Evolutionary conservation across 2,329 filamentous ascomycete species (phyloP).

Genomic region (Coniochaeta prunicola): DNA sequence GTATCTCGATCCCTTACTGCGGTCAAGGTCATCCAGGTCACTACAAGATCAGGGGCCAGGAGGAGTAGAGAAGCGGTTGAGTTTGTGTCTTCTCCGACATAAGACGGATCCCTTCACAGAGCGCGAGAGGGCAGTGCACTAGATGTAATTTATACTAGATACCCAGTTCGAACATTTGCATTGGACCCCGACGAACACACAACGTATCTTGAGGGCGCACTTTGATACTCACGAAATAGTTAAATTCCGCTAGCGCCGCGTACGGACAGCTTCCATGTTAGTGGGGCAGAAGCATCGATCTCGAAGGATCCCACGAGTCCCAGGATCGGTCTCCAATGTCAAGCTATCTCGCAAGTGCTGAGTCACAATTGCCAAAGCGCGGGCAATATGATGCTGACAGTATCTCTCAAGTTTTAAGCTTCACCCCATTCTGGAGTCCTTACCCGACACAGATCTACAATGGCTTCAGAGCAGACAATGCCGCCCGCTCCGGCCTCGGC

Average conservation of each 20-base stretch:
- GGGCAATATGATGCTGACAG: not conserved
- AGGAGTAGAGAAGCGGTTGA: not conserved
- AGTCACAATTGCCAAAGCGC: not conserved
- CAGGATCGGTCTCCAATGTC: not conserved
- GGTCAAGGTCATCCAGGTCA: not conserved
- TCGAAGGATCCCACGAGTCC: not conserved
- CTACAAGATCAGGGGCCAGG: not conserved
- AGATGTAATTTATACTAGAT: not conserved
- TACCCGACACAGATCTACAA: not conserved
- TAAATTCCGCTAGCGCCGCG: not conserved
- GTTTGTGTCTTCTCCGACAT: not conserved
- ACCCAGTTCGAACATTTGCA: not conserved
- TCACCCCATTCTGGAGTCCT: not conserved
- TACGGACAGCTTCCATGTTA: not conserved
- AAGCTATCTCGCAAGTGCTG: not conserved
- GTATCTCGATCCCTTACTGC: not conserved
- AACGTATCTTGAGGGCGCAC: not conserved
- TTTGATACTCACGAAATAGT: not conserved
- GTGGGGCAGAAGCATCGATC: not conserved
- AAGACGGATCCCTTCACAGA: not conserved
- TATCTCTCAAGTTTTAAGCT: not conserved
- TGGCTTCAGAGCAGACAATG: not conserved
- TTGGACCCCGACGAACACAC: not conserved
- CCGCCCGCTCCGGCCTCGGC: constrained; percentile 4
- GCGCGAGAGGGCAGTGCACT: not conserved